A percentile compares a stretch with the other conserved stretches of the same genome.
Evolutionary conservation across 768 basidiomycete genomes (phyloP).

Genomic region (Agaricus subrufescens): DNA sequence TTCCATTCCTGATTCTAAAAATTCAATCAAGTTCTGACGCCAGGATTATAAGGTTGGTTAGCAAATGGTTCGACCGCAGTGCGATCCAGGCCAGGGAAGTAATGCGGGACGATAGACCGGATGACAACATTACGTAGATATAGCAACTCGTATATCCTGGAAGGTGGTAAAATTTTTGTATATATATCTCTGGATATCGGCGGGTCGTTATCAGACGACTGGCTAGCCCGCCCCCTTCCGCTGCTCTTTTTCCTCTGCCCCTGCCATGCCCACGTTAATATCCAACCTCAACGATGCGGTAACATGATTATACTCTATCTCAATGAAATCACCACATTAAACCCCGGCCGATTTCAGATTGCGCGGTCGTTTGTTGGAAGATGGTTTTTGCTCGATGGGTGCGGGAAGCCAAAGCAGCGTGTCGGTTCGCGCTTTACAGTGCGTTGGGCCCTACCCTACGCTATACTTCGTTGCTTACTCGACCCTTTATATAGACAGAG

Average conservation of each 20-base stretch:
- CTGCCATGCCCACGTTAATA: slow-evolving; percentile 18
- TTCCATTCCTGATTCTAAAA: too few species aligned
- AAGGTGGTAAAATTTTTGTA: background rate
- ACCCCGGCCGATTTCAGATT: slow-evolving; percentile 26
- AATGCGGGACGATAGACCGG: too few species aligned
- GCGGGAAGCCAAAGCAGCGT: slow-evolving; percentile 59
- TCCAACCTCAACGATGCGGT: slow-evolving; percentile 26
- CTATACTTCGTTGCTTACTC: background rate
- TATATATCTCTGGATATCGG: background rate
- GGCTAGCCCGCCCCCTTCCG: background rate
- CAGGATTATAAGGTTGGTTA: too few species aligned
- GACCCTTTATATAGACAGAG: slow-evolving; percentile 48
- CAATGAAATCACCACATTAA: background rate
- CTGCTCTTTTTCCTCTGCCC: background rate
- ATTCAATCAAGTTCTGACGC: too few species aligned
- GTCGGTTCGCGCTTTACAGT: slow-evolving; percentile 60
- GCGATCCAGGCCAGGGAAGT: too few species aligned
- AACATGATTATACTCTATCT: slow-evolving; percentile 5
- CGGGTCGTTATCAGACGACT: too few species aligned
- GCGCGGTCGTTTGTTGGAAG: slow-evolving; percentile 47
- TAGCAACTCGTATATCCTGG: background rate
- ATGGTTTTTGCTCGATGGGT: slow-evolving; percentile 74
- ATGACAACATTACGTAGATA: too few species aligned
- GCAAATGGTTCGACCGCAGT: too few species aligned
- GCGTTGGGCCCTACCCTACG: slow-evolving; percentile 2